phyloP scores from a whole-genome alignment of 2,329 filamentous ascomycete species.

The Cercospora janseana region DNA sequence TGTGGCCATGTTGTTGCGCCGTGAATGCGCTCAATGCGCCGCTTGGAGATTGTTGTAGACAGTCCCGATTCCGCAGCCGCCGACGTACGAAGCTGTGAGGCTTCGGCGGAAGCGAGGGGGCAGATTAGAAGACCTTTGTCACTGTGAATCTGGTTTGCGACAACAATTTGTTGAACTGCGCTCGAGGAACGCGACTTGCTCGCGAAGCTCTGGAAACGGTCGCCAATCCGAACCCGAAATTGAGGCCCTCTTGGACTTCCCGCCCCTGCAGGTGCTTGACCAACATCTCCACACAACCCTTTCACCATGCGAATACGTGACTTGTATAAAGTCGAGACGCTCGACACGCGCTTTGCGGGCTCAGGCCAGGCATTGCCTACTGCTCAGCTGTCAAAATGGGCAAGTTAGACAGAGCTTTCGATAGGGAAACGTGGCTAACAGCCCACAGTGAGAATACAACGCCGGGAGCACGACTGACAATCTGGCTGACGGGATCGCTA shows the following conservation, averaged over 20 bases:
- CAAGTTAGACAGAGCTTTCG: background rate
- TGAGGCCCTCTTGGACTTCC: background rate
- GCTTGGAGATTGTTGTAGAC: constrained; percentile 12
- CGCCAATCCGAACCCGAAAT: constrained; percentile 1
- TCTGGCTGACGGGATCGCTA: constrained; percentile 1
- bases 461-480: background rate
- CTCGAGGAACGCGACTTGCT: constrained; percentile 4
- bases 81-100: too few species aligned
- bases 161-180: background rate
- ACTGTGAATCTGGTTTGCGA: background rate
- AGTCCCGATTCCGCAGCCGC: too few species aligned
- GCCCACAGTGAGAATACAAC: constrained; percentile 5
- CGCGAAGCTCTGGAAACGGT: constrained; percentile 1
- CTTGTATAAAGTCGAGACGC: constrained; percentile 64
- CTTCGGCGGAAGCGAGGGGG: background rate
- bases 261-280: constrained; percentile 1
- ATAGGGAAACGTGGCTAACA: constrained; percentile 8
- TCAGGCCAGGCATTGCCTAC: constrained; percentile 42
- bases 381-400: constrained; percentile 67
- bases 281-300: constrained; percentile 3
- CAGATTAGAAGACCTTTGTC: background rate
- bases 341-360: constrained; percentile 71
- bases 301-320: constrained; percentile 22
- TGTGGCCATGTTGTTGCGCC: constrained; percentile 24
- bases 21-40: constrained; percentile 1